phyloP scores from a whole-genome alignment of 2,329 filamentous ascomycete genomes.

The Ilyonectria robusta region DNA sequence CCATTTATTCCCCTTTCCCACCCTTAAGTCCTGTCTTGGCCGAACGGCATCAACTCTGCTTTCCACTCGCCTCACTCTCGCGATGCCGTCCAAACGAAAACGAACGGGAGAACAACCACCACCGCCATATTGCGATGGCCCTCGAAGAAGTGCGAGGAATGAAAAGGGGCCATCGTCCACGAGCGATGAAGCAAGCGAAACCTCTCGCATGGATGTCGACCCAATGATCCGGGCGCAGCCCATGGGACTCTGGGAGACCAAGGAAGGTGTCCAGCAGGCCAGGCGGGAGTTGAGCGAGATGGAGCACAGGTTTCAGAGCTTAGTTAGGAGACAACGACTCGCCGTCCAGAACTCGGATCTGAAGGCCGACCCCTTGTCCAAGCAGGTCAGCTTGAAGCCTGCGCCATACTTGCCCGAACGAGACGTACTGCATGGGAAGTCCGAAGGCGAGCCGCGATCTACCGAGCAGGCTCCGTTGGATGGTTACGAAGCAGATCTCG shows the following conservation, averaged over 20 bases:
- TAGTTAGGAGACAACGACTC: constrained; percentile 61
- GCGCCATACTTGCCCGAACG: constrained; percentile 18
- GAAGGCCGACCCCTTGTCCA: constrained; percentile 1
- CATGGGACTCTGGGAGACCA: constrained; percentile 31
- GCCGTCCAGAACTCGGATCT: constrained; percentile 61
- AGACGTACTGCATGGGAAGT: constrained; percentile 21
- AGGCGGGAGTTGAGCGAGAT: constrained; percentile 64
- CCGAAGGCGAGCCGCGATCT: constrained; percentile 19
- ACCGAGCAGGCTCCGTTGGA: constrained; percentile 40
- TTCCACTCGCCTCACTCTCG: constrained; percentile 11
- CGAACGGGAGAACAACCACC: constrained; percentile 43
- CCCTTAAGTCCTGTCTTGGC: constrained; percentile 17
- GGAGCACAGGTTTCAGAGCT: constrained; percentile 61
- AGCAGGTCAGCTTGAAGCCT: constrained; percentile 21
- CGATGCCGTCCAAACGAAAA: constrained; percentile 59
- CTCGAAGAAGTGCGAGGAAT: constrained; percentile 47
- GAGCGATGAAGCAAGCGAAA: neutral
- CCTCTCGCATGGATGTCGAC: constrained; percentile 7
- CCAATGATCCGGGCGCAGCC: neutral
- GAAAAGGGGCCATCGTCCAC: constrained; percentile 29
- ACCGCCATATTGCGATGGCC: constrained; percentile 39
- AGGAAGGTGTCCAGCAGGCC: constrained; percentile 54
- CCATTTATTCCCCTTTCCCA: constrained; percentile 23
- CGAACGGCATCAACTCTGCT: neutral
- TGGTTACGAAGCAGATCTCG: constrained; percentile 42